Base-by-base conservation (phyloP, 306 rosid genomes). In the Prunus fruticosa region DNA sequence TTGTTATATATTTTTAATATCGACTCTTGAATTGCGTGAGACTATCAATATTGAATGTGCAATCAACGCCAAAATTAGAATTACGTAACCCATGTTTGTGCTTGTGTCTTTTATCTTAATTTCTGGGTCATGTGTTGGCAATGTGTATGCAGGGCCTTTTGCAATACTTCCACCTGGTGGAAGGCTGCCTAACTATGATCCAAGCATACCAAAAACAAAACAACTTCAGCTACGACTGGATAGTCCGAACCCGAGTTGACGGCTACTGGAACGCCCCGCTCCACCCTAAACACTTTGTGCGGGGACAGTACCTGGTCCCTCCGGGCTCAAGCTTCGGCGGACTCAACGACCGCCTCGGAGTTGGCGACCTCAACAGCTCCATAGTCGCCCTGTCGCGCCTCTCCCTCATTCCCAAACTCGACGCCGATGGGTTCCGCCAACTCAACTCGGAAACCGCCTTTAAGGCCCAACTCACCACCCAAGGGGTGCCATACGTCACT, bases 231-330 rank as follows among this genome's bases (percentile, higher is more conserved):
- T 94, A 94, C 83, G 91, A 94, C 19, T 94, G 98, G 98, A 78
- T 94, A 56, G 78, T 94, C 76, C 86, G 98, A 71, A 94, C 98
- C n/a, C 86, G 98, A 51, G 98, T 94, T 0, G 98, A 94, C 41
- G 96, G 92, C 1, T 94, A 82, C 75, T 94, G 98, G 98, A 94
- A 87, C 58, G 84, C 75, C n/a, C 97, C 95, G 13, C 85, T 94
- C 4, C 68, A 79, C 41, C 88, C 97, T 0, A 76, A 80, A 22
- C 83, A 67, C 81, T 94, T 94, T 14, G 27, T 92, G 2, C 73
- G 72, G 4, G 87, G 88, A 0, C 69, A 67, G 19, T 94, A 94
- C 79, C 27, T 92, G 53, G 97, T 94, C 34, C 97, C 98, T 23
- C 81, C 88, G 0, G 97, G 98, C 11, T 90, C 98, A 56, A 77